Evolutionary conservation across 352 stramenopile species (phyloP).

Genomic region (Globisporangium rhizosaccharum): DNA sequence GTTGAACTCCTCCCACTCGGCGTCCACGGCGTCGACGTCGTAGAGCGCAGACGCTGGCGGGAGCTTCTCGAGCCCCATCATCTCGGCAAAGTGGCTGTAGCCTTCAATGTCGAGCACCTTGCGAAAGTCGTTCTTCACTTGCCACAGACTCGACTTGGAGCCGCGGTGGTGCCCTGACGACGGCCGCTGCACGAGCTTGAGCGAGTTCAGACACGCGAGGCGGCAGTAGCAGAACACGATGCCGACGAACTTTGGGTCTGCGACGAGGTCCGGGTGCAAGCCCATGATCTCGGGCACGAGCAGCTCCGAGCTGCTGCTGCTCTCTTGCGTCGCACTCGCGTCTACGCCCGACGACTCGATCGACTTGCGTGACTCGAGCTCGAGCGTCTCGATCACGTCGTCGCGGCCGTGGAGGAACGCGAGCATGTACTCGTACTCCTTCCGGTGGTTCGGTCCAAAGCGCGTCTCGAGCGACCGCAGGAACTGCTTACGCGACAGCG

Average conservation of each 20-base stretch:
- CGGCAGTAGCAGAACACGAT: conserved; percentile 82
- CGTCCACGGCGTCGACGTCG: conserved; percentile 42
- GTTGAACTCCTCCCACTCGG: conserved; percentile 85
- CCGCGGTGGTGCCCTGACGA: conserved; percentile 37
- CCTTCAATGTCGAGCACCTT: conserved; percentile 78
- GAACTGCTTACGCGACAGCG: conserved; percentile 74
- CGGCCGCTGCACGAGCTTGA: conserved; percentile 68
- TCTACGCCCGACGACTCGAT: conserved; percentile 15
- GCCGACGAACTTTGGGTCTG: conserved; percentile 68
- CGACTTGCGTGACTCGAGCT: conserved; percentile 36
- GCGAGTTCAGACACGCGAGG: conserved; percentile 75
- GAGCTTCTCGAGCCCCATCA: conserved; percentile 63
- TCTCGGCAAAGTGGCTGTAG: conserved; percentile 62
- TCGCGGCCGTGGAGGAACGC: conserved; percentile 73
- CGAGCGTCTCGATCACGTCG: conserved; percentile 59
- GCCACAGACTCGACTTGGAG: conserved; percentile 69
- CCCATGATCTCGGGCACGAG: conserved; percentile 71
- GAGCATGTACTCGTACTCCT: conserved; percentile 65
- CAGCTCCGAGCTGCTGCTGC: conserved; percentile 19
- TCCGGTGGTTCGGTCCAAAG: conserved; percentile 48
- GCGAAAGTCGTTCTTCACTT: conserved; percentile 79
- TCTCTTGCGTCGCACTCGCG: not conserved
- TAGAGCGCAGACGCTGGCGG: conserved; percentile 3
- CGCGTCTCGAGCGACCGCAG: conserved; percentile 62
- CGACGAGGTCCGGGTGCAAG: conserved; percentile 64